phyloP scores from a whole-genome alignment of 2,329 filamentous ascomycete genomes.

The Fusarium floridanum region DNA sequence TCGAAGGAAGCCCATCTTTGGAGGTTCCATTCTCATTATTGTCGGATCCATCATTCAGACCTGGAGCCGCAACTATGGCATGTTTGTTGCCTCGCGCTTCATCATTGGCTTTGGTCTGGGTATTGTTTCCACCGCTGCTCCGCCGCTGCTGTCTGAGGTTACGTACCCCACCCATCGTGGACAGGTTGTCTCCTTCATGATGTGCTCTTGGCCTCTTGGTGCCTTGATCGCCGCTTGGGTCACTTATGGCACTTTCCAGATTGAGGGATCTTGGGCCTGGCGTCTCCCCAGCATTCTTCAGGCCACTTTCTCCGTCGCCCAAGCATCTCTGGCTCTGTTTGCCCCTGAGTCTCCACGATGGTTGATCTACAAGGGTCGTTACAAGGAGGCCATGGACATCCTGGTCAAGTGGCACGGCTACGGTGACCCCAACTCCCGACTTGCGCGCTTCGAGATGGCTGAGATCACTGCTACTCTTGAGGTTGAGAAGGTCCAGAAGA shows the following conservation, averaged over 20 bases:
- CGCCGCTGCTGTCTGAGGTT: conserved; percentile 52
- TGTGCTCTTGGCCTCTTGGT: conserved; percentile 36
- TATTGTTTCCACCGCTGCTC: conserved; percentile 47
- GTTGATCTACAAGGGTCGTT: conserved; percentile 45
- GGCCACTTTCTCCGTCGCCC: conserved; percentile 45
- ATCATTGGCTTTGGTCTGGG: conserved; percentile 59
- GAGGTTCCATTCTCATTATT: conserved; percentile 47
- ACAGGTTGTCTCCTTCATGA: conserved; percentile 48
- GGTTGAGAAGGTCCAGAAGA: conserved; percentile 44
- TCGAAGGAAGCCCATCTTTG: conserved; percentile 44
- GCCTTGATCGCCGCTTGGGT: conserved; percentile 43
- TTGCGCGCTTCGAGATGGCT: conserved; percentile 38
- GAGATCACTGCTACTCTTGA: conserved; percentile 42
- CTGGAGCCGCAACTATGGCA: conserved; percentile 47
- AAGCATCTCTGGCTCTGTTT: conserved; percentile 24
- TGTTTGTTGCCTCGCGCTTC: conserved; percentile 53
- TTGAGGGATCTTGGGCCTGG: conserved; percentile 60
- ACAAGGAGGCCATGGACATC: conserved; percentile 38
- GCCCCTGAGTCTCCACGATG: conserved; percentile 40
- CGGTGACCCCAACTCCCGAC: conserved; percentile 27
- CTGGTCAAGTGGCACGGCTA: conserved; percentile 41
- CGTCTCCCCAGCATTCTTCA: conserved; percentile 63
- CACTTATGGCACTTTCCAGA: conserved; percentile 58
- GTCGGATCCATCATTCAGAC: conserved; percentile 47
- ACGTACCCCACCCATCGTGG: conserved; percentile 53